These are phyloP conservation scores for Priceomyces medius DNA, from an alignment of 805 yeast genomes.

Conservation along the genomic window DNA sequence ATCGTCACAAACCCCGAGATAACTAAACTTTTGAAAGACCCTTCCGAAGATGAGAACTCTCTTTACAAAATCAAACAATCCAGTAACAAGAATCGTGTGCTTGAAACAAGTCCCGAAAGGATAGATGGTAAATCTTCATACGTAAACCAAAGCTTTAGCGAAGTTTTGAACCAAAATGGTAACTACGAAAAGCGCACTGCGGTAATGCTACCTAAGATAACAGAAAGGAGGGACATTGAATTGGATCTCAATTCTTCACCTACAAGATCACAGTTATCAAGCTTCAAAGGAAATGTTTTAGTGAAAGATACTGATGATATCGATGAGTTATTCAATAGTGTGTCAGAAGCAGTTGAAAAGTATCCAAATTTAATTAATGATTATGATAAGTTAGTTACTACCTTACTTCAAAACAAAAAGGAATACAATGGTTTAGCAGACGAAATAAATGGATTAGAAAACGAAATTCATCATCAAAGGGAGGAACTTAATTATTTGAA, in stretches of 20 bases:
- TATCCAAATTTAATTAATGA: constrained; percentile 27
- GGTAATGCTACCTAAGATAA: constrained; percentile 26
- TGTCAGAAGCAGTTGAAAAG: constrained; percentile 30
- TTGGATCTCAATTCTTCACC: constrained; percentile 7
- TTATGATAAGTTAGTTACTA: constrained; percentile 19
- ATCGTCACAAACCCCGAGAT: constrained; percentile 51
- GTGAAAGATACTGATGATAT: constrained; percentile 35
- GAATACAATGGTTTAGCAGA: constrained; percentile 34
- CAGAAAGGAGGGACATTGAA: constrained; percentile 1
- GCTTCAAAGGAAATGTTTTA: neutral
- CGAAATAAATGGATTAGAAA: constrained; percentile 44
- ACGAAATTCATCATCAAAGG: constrained; percentile 43
- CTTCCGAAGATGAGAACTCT: constrained; percentile 50
- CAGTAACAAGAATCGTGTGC: constrained; percentile 8
- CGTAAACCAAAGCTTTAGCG: constrained; percentile 33
- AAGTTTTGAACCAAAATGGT: constrained; percentile 20
- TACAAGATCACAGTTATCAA: neutral
- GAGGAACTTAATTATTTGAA: constrained; percentile 32
- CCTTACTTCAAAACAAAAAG: constrained; percentile 37
- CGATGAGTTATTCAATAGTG: constrained; percentile 44
- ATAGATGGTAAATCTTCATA: constrained; percentile 47
- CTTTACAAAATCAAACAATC: constrained; percentile 43
- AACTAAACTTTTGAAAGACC: constrained; percentile 59
- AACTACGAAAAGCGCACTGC: constrained; percentile 25
- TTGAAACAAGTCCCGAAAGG: constrained; percentile 40